These are phyloP conservation scores for Trapa bicornis DNA, from an alignment of 345 rosid species.

Conservation along the genomic window DNA sequence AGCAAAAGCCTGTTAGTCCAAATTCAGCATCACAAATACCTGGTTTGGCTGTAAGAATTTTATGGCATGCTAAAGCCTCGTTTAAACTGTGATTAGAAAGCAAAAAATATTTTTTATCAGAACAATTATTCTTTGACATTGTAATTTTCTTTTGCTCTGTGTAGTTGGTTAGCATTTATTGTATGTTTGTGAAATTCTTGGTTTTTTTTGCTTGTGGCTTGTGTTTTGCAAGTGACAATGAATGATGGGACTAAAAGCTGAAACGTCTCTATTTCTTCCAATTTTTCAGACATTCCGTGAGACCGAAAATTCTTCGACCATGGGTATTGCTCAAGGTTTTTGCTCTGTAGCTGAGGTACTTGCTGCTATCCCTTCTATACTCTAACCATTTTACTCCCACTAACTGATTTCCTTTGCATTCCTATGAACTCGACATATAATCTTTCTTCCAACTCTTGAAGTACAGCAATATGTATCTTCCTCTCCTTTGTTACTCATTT, in stretches of 20 bases:
- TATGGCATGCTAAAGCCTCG: constrained; percentile 6
- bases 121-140: neutral
- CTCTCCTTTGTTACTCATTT: no score
- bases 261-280: constrained; percentile 3
- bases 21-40: constrained; percentile 40
- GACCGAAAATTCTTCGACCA: constrained; percentile 36
- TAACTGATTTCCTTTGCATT: neutral
- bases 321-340: constrained; percentile 48
- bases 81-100: neutral
- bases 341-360: constrained; percentile 50
- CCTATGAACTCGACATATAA: neutral
- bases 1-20: constrained; percentile 46
- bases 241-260: neutral
- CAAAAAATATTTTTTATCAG: neutral
- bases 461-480: no score
- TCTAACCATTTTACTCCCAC: neutral
- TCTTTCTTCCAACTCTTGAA: no score
- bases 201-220: neutral
- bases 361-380: constrained; percentile 5
- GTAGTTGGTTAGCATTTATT: neutral
- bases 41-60: constrained; percentile 49
- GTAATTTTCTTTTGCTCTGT: neutral
- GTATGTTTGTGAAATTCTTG: neutral
- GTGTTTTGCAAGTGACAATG: neutral
- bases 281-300: constrained; percentile 39